Evolutionary conservation across 73 alveolate genomes (phyloP).

Genomic region (Paramecium sonneborni): DNA sequence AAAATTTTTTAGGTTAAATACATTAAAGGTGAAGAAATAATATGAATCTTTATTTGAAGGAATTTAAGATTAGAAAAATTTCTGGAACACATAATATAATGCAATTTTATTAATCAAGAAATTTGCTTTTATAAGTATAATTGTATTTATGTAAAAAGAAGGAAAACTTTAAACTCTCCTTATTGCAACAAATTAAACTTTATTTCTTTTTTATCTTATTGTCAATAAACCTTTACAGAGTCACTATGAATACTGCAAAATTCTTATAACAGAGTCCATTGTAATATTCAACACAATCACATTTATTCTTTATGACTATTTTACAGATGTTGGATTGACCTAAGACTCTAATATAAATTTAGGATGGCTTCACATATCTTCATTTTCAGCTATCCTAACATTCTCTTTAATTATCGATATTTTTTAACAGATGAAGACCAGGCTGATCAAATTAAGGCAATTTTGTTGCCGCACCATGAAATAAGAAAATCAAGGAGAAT

Average conservation of each 20-base stretch:
- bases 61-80: background rate
- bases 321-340: background rate
- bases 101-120: background rate
- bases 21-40: background rate
- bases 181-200: background rate
- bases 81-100: background rate
- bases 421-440: background rate
- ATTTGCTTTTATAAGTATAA: too few relatives aligned
- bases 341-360: background rate
- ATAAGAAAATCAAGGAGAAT: too few relatives aligned
- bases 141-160: too few relatives aligned
- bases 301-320: background rate
- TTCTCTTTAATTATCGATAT: background rate
- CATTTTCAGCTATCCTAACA: background rate
- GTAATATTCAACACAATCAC: background rate
- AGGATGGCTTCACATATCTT: background rate
- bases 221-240: background rate
- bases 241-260: background rate
- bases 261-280: background rate
- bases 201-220: background rate
- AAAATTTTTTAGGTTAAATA: too few relatives aligned
- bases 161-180: background rate
- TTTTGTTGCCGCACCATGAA: too few relatives aligned
- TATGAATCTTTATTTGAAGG: background rate
- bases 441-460: background rate